Base-by-base conservation (phyloP, 805 yeast genomes). In the Cyberlindnera americana region DNA sequence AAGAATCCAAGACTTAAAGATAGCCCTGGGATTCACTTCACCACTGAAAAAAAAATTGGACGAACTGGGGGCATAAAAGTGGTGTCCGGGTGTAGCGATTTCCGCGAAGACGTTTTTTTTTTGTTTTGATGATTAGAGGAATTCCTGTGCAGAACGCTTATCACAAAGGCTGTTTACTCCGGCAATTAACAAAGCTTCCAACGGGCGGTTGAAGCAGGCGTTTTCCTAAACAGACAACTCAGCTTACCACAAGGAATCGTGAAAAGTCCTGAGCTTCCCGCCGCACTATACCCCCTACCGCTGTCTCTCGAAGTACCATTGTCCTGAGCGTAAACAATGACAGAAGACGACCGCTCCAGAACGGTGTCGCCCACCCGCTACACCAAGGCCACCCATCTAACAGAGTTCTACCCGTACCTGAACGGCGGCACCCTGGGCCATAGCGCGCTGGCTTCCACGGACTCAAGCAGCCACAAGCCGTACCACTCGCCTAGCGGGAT, bases 391-490 rank as follows among this genome's bases (percentile, higher is more conserved):
- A 32, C 61, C 12, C 56, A 52, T 38, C 48, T 59, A 22, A 49
- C 56, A 18, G 56, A 52, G 49, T 49, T 56, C 41, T 56, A 53
- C 33, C 60, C 60, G 7, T 56, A 52, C 30, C 41, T 56, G 29
- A 56, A 50, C 28, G 56, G 66, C 6, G 39, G 43, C 18, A 23
- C 29, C 4, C 37, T 28, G 6, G 12, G 40, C 4, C 35, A 30
- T 13, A 25, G 38, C 8, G 19, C 14, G 26, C 5, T 14, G 6
- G 14, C 19, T 4, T 19, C 34, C 4, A 4, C 34, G 8, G 26
- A 31, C 9, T 21, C 34, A 14, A 31, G 21, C 19, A 10, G 23
- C n/a, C 5, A 7, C 14, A 23, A 31, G 34, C 19, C 19, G 19
- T 9, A 19, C 5, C 26, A 19, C 8, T n/a, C 10, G 15, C 34